Evolutionary conservation across 257 asterid genomes (phyloP).

Genomic region (Nicotiana tabacum): DNA sequence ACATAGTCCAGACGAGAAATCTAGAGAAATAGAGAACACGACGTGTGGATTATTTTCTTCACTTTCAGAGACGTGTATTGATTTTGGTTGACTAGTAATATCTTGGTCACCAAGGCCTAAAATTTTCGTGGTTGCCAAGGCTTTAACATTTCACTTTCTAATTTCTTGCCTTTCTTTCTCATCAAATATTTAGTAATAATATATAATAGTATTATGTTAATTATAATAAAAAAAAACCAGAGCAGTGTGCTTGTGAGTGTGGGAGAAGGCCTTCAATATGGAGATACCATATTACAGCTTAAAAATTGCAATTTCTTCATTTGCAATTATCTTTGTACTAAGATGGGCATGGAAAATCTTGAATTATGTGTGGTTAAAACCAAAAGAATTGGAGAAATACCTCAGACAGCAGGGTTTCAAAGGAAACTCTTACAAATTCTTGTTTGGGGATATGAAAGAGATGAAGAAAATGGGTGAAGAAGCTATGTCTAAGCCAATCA

Average conservation of each 20-base stretch:
- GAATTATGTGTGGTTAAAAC: conserved; percentile 28
- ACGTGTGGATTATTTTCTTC: background rate
- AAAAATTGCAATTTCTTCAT: background rate
- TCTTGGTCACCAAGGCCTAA: background rate
- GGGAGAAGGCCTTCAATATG: background rate
- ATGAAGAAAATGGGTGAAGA: conserved; percentile 1
- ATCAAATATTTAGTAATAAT: too few species aligned
- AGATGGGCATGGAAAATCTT: conserved; percentile 16
- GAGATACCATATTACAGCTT: background rate
- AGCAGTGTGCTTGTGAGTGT: background rate
- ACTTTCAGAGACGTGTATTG: background rate
- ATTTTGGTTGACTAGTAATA: background rate
- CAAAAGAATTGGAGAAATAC: conserved; percentile 25
- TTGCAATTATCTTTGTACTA: background rate
- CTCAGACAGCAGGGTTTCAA: conserved; percentile 23
- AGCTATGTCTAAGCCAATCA: conserved; percentile 22
- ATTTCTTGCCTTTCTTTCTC: too few species aligned
- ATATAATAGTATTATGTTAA: background rate
- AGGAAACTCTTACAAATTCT: conserved; percentile 23
- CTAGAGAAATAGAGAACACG: background rate
- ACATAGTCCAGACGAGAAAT: background rate
- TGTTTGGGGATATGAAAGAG: conserved; percentile 27
- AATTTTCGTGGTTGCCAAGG: background rate
- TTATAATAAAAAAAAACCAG: background rate
- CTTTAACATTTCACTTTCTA: background rate